phyloP scores from a whole-genome alignment of 306 rosid species.

The Amphicarpaea edgeworthii region DNA sequence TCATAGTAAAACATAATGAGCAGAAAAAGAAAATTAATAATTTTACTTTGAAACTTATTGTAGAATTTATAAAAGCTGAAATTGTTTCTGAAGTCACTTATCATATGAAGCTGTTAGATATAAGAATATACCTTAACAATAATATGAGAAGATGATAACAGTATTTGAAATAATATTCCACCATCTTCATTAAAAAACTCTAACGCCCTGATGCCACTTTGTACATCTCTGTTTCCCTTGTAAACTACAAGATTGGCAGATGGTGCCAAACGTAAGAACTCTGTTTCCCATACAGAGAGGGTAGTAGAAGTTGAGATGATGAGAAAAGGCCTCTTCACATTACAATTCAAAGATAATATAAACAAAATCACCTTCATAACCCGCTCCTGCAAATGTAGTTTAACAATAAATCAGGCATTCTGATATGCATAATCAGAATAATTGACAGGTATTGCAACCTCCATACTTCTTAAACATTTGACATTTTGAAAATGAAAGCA shows the following conservation, averaged over 20 bases:
- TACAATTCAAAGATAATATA: constrained; percentile 45
- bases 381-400: constrained; percentile 53
- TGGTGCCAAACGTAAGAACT: constrained; percentile 56
- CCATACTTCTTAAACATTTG: not conserved
- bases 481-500: not conserved
- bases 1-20: constrained; percentile 28
- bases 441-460: not conserved
- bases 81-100: constrained; percentile 36
- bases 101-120: constrained; percentile 10
- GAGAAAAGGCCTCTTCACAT: constrained; percentile 52
- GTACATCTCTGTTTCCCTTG: constrained; percentile 49
- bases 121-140: constrained; percentile 50
- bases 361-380: constrained; percentile 55
- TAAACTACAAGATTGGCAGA: constrained; percentile 54
- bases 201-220: constrained; percentile 52
- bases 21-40: constrained; percentile 7
- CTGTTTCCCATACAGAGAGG: constrained; percentile 55
- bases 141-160: constrained; percentile 52
- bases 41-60: constrained; percentile 9
- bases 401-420: constrained; percentile 36
- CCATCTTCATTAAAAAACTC: constrained; percentile 53
- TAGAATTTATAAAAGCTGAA: not conserved
- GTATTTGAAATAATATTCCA: constrained; percentile 47
- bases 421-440: not conserved
- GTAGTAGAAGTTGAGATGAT: constrained; percentile 52